Evolutionary conservation across 129 eudicot species (phyloP).

Genomic region (Silybum marianum): DNA sequence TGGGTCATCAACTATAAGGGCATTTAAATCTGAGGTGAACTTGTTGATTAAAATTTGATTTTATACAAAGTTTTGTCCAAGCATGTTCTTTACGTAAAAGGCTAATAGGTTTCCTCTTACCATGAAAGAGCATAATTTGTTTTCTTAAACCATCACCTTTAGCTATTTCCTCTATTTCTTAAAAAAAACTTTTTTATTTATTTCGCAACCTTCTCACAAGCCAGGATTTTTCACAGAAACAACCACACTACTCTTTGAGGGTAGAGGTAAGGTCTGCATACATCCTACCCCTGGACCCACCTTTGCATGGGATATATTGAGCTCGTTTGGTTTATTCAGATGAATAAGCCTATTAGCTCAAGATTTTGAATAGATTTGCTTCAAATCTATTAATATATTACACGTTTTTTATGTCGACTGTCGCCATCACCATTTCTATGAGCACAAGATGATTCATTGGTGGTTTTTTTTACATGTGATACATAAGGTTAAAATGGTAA

Average conservation of each 20-base stretch:
- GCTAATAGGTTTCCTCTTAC: background rate
- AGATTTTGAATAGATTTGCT: background rate
- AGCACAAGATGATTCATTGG: no score
- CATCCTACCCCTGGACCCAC: background rate
- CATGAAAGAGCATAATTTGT: background rate
- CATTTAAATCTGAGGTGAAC: constrained; percentile 79
- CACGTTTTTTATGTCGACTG: no score
- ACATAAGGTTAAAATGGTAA: no score
- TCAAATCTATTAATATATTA: background rate
- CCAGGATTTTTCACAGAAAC: background rate
- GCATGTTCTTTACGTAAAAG: background rate
- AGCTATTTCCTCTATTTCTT: background rate
- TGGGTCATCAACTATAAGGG: constrained; percentile 90
- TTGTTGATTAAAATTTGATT: constrained; percentile 9
- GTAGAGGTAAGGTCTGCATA: background rate
- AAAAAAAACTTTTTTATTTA: background rate
- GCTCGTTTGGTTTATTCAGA: background rate
- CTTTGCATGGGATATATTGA: background rate
- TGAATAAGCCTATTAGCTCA: constrained; percentile 16
- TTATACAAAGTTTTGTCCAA: constrained; percentile 3
- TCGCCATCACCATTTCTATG: no score
- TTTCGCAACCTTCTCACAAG: background rate
- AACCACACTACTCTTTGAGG: background rate
- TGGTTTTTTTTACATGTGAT: no score
- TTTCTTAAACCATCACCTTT: background rate